Evolutionary conservation across 164 flowering plant genomes (phyloP), one percentile per base, ranked within the genome.

Genomic region (Dillenia suffruticosa): DNA sequence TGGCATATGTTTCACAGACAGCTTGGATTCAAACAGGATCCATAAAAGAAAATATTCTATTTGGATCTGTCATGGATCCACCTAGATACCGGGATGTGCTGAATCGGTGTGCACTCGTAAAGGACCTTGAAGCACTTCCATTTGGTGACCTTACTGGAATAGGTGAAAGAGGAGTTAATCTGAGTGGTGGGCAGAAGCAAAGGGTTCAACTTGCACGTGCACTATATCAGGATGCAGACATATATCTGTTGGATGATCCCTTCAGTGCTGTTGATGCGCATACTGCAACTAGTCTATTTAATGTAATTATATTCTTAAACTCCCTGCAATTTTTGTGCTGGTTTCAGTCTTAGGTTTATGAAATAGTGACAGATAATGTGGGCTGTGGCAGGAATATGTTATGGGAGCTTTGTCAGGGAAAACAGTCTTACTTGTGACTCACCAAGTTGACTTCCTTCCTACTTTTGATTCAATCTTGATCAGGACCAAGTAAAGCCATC

Each of bases 111-210:
- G 82, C 94, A 12, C 63, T 92, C 40, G 70, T 71, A 12, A 89
- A 87, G 67, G 98, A 92, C 70, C 80, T 92, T 43, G 95, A 87
- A 66, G 69, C 84, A 80, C 66, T 89, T 51, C 87, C 92, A 2
- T 76, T 70, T 67, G 88, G 92, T 45, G 96, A 92, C 70, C 82
- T 77, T 17, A 89, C 98, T 12, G 76, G 80, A 76, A 89, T 92
- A 53, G 96, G 96, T 45, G 94, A 92, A 79, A 82, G 95, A 77
- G 98, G 96, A 9, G 83, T 87, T 12, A 92, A 87, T 68, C 84
- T 91, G 5, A 91, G 97, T 61, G 97, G 97, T 68, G 97, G 97
- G n/a, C 97, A 91, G 70, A 91, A 89, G 80, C 98, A 92, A 56
- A 74, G 96, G 40, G 70, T 92, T 67, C 96, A 92, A 70, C 90